A percentile compares a stretch with the other conserved stretches of the same genome.
phyloP scores from a whole-genome alignment of 805 yeast species.

The Spencermartinsiella europaea region DNA sequence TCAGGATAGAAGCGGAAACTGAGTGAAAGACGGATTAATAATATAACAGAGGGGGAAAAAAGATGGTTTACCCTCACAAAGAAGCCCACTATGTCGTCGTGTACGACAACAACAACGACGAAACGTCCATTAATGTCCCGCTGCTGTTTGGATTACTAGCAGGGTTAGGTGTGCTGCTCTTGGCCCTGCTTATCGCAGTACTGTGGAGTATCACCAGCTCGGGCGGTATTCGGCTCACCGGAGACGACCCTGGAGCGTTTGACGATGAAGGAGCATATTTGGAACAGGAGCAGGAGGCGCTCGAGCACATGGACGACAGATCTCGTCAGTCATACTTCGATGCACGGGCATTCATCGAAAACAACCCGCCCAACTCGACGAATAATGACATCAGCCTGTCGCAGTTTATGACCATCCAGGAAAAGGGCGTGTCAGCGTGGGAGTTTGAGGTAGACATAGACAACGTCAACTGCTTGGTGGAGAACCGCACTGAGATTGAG shows the following conservation, averaged over 20 bases:
- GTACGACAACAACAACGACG: constrained; percentile 13
- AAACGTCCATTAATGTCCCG: constrained; percentile 32
- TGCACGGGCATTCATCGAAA: constrained; percentile 45
- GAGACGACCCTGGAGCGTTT: constrained; percentile 50
- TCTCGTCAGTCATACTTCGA: constrained; percentile 59
- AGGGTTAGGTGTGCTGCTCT: constrained; percentile 35
- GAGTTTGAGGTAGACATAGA: constrained; percentile 55
- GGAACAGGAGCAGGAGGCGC: constrained; percentile 57
- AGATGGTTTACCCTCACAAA: too few relatives aligned
- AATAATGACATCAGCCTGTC: constrained; percentile 44
- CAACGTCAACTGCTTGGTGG: constrained; percentile 55
- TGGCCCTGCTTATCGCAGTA: constrained; percentile 28
- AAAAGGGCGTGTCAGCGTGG: constrained; percentile 87
- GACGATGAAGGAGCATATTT: constrained; percentile 59
- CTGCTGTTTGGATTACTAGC: constrained; percentile 35
- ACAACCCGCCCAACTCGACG: constrained; percentile 39
- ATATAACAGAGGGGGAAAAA: too few relatives aligned
- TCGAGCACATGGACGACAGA: constrained; percentile 52
- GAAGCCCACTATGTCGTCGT: too few relatives aligned
- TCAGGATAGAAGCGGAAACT: too few relatives aligned
- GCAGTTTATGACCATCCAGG: constrained; percentile 66
- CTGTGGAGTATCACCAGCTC: constrained; percentile 31
- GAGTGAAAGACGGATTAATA: too few relatives aligned
- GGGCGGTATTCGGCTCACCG: constrained; percentile 30
- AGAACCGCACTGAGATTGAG: constrained; percentile 53